These are phyloP conservation scores for Cryptosporidium sp. DNA, from an alignment of 169 alveolate genomes.

Conservation along the genomic window DNA sequence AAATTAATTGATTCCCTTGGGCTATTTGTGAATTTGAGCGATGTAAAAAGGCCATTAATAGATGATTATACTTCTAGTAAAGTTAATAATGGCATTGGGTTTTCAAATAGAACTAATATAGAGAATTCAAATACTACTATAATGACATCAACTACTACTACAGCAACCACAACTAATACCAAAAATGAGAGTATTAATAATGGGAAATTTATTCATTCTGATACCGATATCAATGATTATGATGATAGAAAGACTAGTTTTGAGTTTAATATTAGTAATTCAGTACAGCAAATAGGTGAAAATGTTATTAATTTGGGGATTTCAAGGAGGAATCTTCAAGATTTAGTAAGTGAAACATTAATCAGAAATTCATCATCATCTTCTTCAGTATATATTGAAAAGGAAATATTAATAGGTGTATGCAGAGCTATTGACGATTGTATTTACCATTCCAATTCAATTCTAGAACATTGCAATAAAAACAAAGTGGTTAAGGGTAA, in stretches of 20 bases:
- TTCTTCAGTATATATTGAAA: conserved; percentile 2
- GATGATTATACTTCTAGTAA: neutral
- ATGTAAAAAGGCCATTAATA: conserved; percentile 21
- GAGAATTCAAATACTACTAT: neutral
- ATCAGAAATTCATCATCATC: conserved; percentile 3
- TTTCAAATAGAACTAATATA: neutral
- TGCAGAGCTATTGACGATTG: conserved; percentile 35
- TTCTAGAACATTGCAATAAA: conserved; percentile 11
- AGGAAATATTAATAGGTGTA: neutral
- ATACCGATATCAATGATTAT: neutral
- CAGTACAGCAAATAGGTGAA: conserved; percentile 15
- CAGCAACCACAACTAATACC: neutral
- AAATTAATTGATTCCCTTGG: conserved; percentile 32
- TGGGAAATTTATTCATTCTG: neutral
- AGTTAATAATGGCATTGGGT: neutral
- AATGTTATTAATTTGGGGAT: conserved; percentile 33
- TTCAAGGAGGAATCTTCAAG: conserved; percentile 27
- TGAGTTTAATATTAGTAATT: conserved; percentile 12
- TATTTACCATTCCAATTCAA: conserved; percentile 20
- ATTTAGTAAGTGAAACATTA: neutral
- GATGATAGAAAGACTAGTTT: neutral
- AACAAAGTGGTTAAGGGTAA: conserved; percentile 3
- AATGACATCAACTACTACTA: neutral
- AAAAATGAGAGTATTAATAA: neutral
- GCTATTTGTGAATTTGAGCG: conserved; percentile 26